Base-by-base conservation (phyloP, 345 rosid species). In the Brassica juncea region DNA sequence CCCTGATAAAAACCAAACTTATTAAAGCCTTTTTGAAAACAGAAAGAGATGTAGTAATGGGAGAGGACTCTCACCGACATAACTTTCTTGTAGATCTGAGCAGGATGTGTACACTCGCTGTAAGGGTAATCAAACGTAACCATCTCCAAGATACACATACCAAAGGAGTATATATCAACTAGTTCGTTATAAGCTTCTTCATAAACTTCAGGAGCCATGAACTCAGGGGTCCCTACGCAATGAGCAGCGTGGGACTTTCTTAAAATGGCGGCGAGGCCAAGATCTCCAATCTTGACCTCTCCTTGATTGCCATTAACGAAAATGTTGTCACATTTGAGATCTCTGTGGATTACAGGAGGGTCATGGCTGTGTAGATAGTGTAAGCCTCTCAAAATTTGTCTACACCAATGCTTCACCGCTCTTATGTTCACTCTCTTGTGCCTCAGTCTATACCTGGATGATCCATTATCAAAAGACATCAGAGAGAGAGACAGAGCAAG, bases 81-180 rank as follows among this genome's bases (percentile, higher is more conserved):
- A 58, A 96, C 99, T 93, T 96, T 96, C 89, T 93, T 96, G 89
- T 93, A 96, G 83, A 96, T 96, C 84, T 96, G 99, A 70, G 97
- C 99, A 71, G 98, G 93, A 70, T 93, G 92, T 39, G 82, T 85
- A 82, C 99, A 96, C 72, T 96, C 99, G 19, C 97, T 90, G 73
- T 96, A 96, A 0, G 99, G 99, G 77, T 96, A 96, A 65, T 96
- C 99, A 82, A 93, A 91, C 23, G 98, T 93, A 63, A 96, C 95
- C 99, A 93, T 92, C 77, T 96, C 99, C 84, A 96, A 83, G 57
- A 96, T 85, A 88, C 98, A 91, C 99, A 96, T 96, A 25, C 99
- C 99, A 49, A 96, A 96, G 0, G 99, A 89, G 78, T 96, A 96
- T 75, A 93, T 88, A 81, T 96, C 99, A n/a, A 96, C 99, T 66